These are phyloP conservation scores for Phytophthora sp. DNA, from an alignment of 352 stramenopile genomes.

Conservation along the genomic window DNA sequence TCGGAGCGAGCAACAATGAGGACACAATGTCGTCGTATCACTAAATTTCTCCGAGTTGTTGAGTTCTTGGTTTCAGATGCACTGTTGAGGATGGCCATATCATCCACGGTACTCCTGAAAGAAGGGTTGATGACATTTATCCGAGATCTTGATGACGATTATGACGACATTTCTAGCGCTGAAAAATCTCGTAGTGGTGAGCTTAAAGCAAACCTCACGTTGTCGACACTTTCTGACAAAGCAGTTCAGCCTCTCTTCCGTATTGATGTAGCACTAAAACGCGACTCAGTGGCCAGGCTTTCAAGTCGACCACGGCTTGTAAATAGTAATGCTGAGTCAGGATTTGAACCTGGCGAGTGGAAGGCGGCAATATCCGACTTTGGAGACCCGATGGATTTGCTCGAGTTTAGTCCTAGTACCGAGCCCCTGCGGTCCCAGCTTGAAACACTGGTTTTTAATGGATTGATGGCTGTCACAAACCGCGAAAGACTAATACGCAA, in stretches of 20 bases:
- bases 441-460: constrained; percentile 73
- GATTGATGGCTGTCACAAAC: constrained; percentile 69
- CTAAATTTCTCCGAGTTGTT: constrained; percentile 91
- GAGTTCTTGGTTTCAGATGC: constrained; percentile 91
- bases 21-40: constrained; percentile 91
- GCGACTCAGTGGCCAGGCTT: no score
- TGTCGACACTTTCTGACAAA: neutral
- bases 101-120: constrained; percentile 50
- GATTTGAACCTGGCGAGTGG: no score
- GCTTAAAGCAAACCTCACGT: neutral
- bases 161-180: neutral
- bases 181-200: constrained; percentile 3
- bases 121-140: constrained; percentile 54
- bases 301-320: no score
- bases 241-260: constrained; percentile 61
- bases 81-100: constrained; percentile 73
- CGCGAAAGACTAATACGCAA: constrained; percentile 68
- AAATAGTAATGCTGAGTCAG: no score
- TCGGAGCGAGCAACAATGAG: constrained; percentile 93
- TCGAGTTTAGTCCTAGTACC: constrained; percentile 57
- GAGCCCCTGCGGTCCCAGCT: constrained; percentile 71
- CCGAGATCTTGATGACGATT: constrained; percentile 1
- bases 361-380: neutral
- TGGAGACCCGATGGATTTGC: constrained; percentile 28
- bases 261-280: constrained; percentile 63